A percentile compares a stretch with the other conserved stretches of the same genome.
phyloP scores from a whole-genome alignment of 768 basidiomycete species.

The Phylloporus sp. region DNA sequence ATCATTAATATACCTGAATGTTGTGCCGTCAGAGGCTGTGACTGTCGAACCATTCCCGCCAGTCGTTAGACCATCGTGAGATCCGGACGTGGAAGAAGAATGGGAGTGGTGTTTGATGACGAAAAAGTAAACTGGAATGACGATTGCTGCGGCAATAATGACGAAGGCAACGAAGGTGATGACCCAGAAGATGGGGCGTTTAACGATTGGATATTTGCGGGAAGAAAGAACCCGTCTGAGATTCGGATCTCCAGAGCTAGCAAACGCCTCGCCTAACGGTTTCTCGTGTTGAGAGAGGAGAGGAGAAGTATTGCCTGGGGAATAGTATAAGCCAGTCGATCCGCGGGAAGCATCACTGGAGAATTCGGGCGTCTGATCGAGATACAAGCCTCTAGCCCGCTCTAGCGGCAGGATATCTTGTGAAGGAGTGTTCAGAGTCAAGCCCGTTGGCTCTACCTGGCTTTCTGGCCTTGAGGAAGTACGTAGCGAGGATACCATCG shows the following conservation, averaged over 20 bases:
- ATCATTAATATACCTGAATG: conserved; percentile 72
- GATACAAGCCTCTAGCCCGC: conserved; percentile 26
- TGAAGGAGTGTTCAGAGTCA: conserved; percentile 9
- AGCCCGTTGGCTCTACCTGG: conserved; percentile 11
- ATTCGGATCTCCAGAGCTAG: neutral
- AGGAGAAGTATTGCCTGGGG: conserved; percentile 22
- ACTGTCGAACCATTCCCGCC: conserved; percentile 73
- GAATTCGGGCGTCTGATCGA: conserved; percentile 20
- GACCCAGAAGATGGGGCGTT: conserved; percentile 27
- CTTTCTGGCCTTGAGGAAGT: conserved; percentile 20
- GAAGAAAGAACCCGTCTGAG: neutral
- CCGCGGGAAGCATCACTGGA: conserved; percentile 18
- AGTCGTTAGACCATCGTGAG: conserved; percentile 17
- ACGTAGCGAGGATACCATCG: conserved; percentile 4
- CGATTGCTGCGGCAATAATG: conserved; percentile 35
- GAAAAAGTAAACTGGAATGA: conserved; percentile 39
- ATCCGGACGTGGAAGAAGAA: conserved; percentile 3
- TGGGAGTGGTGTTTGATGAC: conserved; percentile 23
- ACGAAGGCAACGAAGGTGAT: conserved; percentile 26
- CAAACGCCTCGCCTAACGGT: conserved; percentile 5
- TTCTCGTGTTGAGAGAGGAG: conserved; percentile 23
- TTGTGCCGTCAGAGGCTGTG: conserved; percentile 60
- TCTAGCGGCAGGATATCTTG: conserved; percentile 5
- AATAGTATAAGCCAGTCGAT: conserved; percentile 16
- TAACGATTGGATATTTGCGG: conserved; percentile 17